These are phyloP conservation scores for Vitis rotundifolia DNA, from an alignment of 164 flowering plant species.

Conservation along the genomic window DNA sequence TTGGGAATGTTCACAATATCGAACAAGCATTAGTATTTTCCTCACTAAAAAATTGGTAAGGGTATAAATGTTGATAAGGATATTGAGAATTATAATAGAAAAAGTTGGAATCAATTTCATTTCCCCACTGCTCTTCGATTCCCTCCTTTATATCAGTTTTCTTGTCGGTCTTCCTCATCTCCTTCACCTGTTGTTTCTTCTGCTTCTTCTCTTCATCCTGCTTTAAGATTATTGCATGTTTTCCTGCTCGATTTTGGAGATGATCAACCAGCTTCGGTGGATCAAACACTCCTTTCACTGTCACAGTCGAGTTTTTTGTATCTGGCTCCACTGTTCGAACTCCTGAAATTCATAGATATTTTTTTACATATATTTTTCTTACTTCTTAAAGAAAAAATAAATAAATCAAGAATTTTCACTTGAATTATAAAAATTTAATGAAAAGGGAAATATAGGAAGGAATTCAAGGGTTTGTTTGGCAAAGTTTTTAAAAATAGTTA, in stretches of 20 bases:
- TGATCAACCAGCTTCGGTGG: constrained; percentile 29
- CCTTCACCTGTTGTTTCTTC: not conserved
- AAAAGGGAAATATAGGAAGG: not conserved
- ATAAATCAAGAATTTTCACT: not conserved
- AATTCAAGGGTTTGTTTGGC: not conserved
- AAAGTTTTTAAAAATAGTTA: not conserved
- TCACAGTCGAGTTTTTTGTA: constrained; percentile 25
- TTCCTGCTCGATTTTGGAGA: constrained; percentile 24
- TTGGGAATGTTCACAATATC: constrained; percentile 20
- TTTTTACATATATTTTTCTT: not conserved
- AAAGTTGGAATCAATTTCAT: not conserved
- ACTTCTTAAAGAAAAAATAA: not conserved
- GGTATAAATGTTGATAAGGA: constrained; percentile 11
- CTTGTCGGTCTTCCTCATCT: constrained; percentile 1
- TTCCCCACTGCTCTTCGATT: not conserved
- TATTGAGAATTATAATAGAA: constrained; percentile 16
- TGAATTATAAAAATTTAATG: too few species aligned
- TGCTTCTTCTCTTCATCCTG: constrained; percentile 1
- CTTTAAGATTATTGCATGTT: constrained; percentile 35
- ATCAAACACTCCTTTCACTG: constrained; percentile 40
- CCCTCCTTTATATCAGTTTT: not conserved
- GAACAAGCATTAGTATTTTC: constrained; percentile 35
- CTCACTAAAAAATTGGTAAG: constrained; percentile 33
- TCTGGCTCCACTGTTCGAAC: constrained; percentile 35
- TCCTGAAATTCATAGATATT: constrained; percentile 21